phyloP scores from a whole-genome alignment of 2,329 filamentous ascomycete genomes.

The Claviceps pazoutovae region DNA sequence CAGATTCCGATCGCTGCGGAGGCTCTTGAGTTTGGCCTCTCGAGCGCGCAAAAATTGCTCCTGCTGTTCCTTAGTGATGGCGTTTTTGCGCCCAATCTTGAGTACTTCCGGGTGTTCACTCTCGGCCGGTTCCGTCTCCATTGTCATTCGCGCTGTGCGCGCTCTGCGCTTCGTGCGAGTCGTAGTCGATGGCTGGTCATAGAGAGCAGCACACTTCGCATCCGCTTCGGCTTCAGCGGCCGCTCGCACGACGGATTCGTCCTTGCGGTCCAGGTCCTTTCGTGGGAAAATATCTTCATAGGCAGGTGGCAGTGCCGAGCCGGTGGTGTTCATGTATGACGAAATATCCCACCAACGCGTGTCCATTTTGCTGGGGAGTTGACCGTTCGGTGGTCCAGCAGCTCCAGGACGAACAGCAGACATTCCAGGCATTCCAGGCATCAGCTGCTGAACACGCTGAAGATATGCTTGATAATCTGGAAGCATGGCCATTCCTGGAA shows the following conservation, averaged over 20 bases:
- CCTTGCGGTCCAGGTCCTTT: conserved; percentile 39
- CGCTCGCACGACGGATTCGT: conserved; percentile 42
- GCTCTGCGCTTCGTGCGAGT: conserved; percentile 9
- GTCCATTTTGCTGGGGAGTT: conserved; percentile 29
- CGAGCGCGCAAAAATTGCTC: conserved; percentile 47
- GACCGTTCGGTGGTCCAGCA: conserved; percentile 30
- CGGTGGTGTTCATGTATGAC: conserved; percentile 32
- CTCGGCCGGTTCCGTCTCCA: conserved; percentile 23
- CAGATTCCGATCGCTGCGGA: conserved; percentile 50
- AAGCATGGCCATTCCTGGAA: conserved; percentile 46
- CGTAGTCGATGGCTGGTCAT: conserved; percentile 26
- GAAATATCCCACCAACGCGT: conserved; percentile 56
- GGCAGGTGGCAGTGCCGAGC: conserved; percentile 48
- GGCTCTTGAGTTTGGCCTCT: conserved; percentile 47
- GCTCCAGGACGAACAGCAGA: conserved; percentile 35
- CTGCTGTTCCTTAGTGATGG: conserved; percentile 51
- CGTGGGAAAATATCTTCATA: conserved; percentile 68
- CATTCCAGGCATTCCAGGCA: conserved; percentile 53
- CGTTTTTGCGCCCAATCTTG: conserved; percentile 48
- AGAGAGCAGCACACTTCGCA: conserved; percentile 39
- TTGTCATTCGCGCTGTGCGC: conserved; percentile 13
- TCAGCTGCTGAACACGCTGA: conserved; percentile 54
- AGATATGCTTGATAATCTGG: conserved; percentile 61
- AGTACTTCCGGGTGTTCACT: conserved; percentile 31
- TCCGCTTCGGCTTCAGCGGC: conserved; percentile 46